Evolutionary conservation across 257 asterid species (phyloP), one percentile per base, ranked within the genome.

Genomic region (Solanum lycopersicoides): DNA sequence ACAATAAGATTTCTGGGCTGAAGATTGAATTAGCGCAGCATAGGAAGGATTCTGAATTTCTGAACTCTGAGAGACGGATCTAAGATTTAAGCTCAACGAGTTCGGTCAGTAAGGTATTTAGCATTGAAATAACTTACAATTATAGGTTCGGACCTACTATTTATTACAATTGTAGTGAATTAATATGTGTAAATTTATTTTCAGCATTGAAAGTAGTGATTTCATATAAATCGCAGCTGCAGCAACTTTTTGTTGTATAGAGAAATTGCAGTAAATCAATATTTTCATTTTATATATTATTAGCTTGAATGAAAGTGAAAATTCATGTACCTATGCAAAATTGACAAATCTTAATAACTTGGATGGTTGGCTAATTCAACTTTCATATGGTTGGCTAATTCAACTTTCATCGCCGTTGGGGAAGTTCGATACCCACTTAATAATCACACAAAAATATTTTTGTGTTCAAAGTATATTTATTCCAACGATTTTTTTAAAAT

Each of bases 381-480:
- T n/a, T n/a, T n/a, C n/a, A n/a, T n/a, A n/a, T n/a, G n/a, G n/a
- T n/a, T n/a, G n/a, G n/a, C n/a, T n/a, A n/a, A n/a, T 6, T 11
- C 7, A 63, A 63, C 30, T 63, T 59, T 59, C 66, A 20, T 12
- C n/a, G 20, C 10, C 20, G 0, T 3, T 45, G 15, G 53, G 12
- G 1, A 0, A 45, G 18, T 45, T 45, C 6, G 53, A 45, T 45
- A 12, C 1, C 28, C 12, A 59, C 13, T 21, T 21, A 3, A 9
- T 21, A 21, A 59, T 21, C 4, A 7, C 0, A 3, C 11, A 56
- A 6, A 56, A 20, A 45, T 0, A 4, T 56, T n/a, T n/a, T 0
- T 25, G 1, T 16, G 18, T 65, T 65, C 34, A 13, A 65, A 65
- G 12, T 65, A 0, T 65, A 65, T 65, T 6, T 2, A 65, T n/a